Evolutionary conservation across 1,284 basidiomycete genomes (phyloP).

Genomic region (Cryptococcus neoformans): DNA sequence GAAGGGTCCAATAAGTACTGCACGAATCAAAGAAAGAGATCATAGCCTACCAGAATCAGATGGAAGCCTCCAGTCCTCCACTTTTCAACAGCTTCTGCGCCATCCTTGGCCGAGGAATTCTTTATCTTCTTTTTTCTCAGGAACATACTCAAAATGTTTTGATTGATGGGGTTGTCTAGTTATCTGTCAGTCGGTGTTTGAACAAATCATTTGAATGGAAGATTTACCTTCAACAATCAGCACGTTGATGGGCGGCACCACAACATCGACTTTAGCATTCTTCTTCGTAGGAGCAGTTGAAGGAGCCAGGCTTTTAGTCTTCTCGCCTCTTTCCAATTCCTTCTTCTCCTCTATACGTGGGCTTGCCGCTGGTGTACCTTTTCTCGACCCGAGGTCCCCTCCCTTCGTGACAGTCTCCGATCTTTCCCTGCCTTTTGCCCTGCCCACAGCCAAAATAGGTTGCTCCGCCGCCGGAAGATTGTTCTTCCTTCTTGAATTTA

Average conservation of each 20-base stretch:
- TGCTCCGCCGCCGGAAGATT: constrained; percentile 22
- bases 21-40: background rate
- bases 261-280: constrained; percentile 51
- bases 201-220: background rate
- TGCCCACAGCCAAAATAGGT: constrained; percentile 33
- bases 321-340: constrained; percentile 1
- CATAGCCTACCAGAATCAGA: constrained; percentile 75
- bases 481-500: constrained; percentile 23
- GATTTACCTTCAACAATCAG: constrained; percentile 87
- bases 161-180: constrained; percentile 97
- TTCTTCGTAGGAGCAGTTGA: constrained; percentile 23
- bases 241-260: constrained; percentile 92
- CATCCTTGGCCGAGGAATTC: constrained; percentile 92
- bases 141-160: constrained; percentile 92
- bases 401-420: constrained; percentile 22
- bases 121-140: constrained; percentile 96
- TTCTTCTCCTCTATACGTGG: constrained; percentile 2
- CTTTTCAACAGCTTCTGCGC: constrained; percentile 92
- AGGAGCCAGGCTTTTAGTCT: background rate
- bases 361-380: background rate
- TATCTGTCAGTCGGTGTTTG: constrained; percentile 10
- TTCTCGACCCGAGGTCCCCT: background rate
- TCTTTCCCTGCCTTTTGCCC: constrained; percentile 36
- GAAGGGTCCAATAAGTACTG: background rate
- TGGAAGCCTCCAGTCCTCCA: constrained; percentile 95